Evolutionary conservation across 148 eudicot genomes (phyloP), one percentile per base, ranked within the genome.

Genomic region (Fagopyrum tataricum): DNA sequence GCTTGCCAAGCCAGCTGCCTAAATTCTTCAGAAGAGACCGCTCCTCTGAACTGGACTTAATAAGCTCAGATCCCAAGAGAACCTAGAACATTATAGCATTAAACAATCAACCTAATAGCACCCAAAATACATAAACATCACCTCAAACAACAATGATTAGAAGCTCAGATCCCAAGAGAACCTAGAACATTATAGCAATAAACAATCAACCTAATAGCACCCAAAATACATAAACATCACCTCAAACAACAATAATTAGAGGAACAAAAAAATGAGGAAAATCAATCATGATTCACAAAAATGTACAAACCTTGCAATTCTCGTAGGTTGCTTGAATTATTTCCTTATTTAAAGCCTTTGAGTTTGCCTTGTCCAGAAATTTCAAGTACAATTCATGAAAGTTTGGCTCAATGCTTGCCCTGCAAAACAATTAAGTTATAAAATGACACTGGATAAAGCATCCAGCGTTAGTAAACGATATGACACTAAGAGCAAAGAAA

Each of bases 1-100:
- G 94, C 80, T 87, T 94, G 67, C 97, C 98, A 78, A 94, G 97
- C 98, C 98, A 94, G 80, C 98, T 91, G 75, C 98, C 98, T 72
- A 94, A 80, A 82, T 91, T 94, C 79, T 94, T 94, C 48, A 94
- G 87, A 82, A 94, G 79, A 24, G 98, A 91, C 61, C 98, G 97
- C 81, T 91, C 98, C 82, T 94, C 98, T 48, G 94, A 85, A 84
- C 97, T 91, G 26, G 98, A 89, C 72, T 94, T 94, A 82, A 94
- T 94, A 23, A 94, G 97, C 43, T 94, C 98, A 40, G 98, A 94
- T 74, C 87, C 93, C 72, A 94, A 80, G 73, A 94, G 96, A 81
- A 94, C 97, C 98, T 93, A 83, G 74, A 73, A 52, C 4, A 71
- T 49, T 4, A 44, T 31, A 31, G 37, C 37, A 31, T 1, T 31